Evolutionary conservation across 2,329 filamentous ascomycete genomes (phyloP).

Genomic region (Rutstroemia sydowiana): DNA sequence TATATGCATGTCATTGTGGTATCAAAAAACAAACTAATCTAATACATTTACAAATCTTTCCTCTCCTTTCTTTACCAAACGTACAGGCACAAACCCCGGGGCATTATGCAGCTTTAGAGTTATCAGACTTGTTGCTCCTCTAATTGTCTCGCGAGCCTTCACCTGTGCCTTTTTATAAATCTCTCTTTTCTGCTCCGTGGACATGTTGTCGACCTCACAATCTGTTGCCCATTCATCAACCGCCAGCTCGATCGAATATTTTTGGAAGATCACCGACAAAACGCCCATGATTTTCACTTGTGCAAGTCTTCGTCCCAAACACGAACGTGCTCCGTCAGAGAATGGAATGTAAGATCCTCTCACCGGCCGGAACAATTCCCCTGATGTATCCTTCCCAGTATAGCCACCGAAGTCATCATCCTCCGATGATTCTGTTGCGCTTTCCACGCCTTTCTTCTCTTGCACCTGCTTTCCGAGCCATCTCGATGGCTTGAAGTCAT

Average conservation of each 20-base stretch:
- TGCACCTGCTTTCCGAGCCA: conserved; percentile 54
- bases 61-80: conserved; percentile 60
- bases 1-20: conserved; percentile 1
- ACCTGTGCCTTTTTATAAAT: conserved; percentile 30
- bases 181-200: conserved; percentile 14
- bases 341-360: conserved; percentile 31
- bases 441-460: conserved; percentile 32
- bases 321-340: conserved; percentile 33
- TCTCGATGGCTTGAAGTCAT: conserved; percentile 47
- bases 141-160: conserved; percentile 35
- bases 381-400: conserved; percentile 10
- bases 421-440: conserved; percentile 2
- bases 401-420: conserved; percentile 9
- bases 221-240: conserved; percentile 26
- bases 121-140: conserved; percentile 52
- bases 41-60: conserved; percentile 54
- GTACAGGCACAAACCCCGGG: conserved; percentile 50
- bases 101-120: conserved; percentile 68
- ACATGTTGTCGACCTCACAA: conserved; percentile 22
- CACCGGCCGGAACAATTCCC: conserved; percentile 23
- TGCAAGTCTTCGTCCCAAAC: conserved; percentile 31
- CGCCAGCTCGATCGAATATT: conserved; percentile 25
- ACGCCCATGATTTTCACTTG: conserved; percentile 31
- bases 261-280: conserved; percentile 25
- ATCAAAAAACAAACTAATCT: conserved; percentile 13